These are phyloP conservation scores for Fusarium pseudocircinatum DNA, from an alignment of 2,329 filamentous ascomycete species.

Conservation along the genomic window DNA sequence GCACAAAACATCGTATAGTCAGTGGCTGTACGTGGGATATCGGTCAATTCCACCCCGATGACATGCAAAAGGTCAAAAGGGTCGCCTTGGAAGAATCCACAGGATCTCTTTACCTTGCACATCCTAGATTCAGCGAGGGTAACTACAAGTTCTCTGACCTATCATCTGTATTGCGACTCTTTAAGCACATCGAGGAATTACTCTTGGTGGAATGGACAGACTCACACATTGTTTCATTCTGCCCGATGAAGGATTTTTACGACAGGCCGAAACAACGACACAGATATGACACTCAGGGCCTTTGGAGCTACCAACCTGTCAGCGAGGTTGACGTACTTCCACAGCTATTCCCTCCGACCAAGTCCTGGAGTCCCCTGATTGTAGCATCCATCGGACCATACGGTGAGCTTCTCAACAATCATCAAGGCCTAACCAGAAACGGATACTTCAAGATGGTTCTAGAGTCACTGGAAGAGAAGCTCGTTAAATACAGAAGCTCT, in stretches of 20 bases:
- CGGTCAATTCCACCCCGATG: not conserved
- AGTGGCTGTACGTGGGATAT: not conserved
- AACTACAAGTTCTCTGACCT: not conserved
- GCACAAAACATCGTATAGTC: fast-evolving
- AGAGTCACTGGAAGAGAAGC: not conserved
- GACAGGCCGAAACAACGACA: not conserved
- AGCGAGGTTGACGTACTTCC: not conserved
- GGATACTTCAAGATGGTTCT: not conserved
- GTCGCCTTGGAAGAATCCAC: not conserved
- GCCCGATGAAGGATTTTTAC: no score
- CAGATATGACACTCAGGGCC: not conserved
- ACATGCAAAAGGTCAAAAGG: not conserved
- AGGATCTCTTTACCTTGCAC: not conserved
- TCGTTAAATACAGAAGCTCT: fast-evolving
- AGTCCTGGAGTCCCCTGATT: fast-evolving
- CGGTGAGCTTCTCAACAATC: not conserved
- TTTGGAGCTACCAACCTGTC: not conserved
- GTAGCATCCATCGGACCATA: not conserved
- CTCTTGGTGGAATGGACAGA: not conserved
- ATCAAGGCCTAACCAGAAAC: not conserved
- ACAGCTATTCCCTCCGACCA: fast-evolving
- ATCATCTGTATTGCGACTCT: not conserved
- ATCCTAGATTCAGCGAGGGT: fast-evolving
- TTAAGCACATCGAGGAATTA: not conserved
- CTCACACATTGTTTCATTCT: no score